Evolutionary conservation across 345 rosid genomes (phyloP).

Genomic region (Murraya koenigii): DNA sequence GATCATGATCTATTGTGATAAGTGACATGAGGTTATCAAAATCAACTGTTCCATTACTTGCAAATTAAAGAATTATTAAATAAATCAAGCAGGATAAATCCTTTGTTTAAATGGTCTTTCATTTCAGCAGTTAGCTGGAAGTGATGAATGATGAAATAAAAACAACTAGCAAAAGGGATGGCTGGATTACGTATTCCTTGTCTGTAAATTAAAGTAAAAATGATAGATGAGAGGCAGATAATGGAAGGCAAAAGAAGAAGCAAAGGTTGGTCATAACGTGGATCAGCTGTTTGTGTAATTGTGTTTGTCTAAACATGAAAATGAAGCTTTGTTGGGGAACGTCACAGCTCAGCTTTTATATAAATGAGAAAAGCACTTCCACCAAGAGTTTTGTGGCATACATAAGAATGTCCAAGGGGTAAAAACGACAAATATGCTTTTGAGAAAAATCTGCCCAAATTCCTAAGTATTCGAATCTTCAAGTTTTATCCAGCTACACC

Average conservation of each 20-base stretch:
- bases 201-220: neutral
- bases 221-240: neutral
- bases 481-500: neutral
- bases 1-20: neutral
- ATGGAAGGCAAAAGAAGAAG: neutral
- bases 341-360: neutral
- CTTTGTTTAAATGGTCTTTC: neutral
- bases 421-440: neutral
- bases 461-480: neutral
- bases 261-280: neutral
- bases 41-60: neutral
- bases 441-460: neutral
- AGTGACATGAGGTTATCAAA: neutral
- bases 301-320: neutral
- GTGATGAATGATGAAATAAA: neutral
- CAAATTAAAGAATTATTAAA: neutral
- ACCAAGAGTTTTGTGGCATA: neutral
- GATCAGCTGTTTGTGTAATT: neutral
- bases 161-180: neutral
- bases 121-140: neutral
- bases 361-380: neutral
- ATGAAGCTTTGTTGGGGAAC: neutral
- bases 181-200: neutral
- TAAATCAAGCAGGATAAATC: neutral
- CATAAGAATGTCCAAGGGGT: neutral